These are phyloP conservation scores for Discostella pseudostelligera DNA, from an alignment of 108 stramenopile genomes.

Conservation along the genomic window DNA sequence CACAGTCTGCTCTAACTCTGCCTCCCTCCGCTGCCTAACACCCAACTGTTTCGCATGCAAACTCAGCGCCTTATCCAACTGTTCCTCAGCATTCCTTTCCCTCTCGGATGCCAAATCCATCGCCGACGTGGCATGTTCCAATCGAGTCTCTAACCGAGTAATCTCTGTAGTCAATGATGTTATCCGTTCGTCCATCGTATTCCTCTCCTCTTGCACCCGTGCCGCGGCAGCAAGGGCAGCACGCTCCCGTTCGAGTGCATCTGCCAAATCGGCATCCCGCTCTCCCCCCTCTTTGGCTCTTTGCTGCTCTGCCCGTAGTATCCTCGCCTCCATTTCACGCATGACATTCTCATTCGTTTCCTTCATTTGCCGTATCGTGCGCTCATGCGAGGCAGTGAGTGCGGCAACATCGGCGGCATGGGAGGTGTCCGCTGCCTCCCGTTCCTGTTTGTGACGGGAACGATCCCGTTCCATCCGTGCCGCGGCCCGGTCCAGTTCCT, in stretches of 20 bases:
- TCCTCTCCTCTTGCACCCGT: conserved; percentile 70
- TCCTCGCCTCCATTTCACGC: conserved; percentile 50
- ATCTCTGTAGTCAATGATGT: conserved; percentile 66
- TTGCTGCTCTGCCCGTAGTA: conserved; percentile 35
- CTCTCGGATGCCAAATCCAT: conserved; percentile 67
- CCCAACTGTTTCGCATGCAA: conserved; percentile 78
- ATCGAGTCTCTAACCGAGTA: conserved; percentile 53
- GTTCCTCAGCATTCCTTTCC: conserved; percentile 78
- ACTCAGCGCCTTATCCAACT: conserved; percentile 67
- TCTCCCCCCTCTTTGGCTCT: conserved; percentile 74
- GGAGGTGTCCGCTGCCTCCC: conserved; percentile 47
- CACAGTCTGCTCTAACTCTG: conserved; percentile 77
- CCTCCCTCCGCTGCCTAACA: conserved; percentile 67
- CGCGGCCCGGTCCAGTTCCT: conserved; percentile 72
- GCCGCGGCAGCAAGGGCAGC: conserved; percentile 34
- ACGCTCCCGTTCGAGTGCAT: conserved; percentile 64
- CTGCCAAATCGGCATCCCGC: conserved; percentile 64
- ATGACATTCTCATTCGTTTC: conserved; percentile 41
- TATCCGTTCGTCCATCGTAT: conserved; percentile 55
- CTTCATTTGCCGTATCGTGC: conserved; percentile 52
- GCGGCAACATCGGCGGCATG: conserved; percentile 52
- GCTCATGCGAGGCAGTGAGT: conserved; percentile 55
- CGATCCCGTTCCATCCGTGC: conserved; percentile 81
- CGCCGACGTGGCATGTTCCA: conserved; percentile 66
- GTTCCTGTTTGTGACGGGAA: conserved; percentile 56